These are phyloP conservation scores for Mycena sp. DNA, from an alignment of 1,284 basidiomycete species.

Conservation along the genomic window DNA sequence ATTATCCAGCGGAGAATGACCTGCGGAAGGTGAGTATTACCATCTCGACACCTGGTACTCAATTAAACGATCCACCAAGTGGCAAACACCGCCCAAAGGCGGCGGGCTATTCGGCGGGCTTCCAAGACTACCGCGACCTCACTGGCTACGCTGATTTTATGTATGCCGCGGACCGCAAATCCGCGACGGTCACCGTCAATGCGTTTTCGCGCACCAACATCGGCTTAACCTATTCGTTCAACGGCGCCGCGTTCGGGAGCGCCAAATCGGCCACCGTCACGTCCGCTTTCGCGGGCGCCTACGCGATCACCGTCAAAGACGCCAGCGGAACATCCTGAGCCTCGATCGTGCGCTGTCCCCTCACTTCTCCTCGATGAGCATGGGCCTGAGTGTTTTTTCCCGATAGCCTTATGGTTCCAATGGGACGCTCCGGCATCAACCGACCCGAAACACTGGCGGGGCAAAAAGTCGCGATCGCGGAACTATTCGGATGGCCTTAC, in stretches of 20 bases:
- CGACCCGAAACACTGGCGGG: conserved; percentile 2
- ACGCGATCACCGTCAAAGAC: background rate
- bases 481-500: conserved; percentile 14
- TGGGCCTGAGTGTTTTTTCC: background rate
- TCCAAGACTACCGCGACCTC: conserved; percentile 15
- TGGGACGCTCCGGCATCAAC: conserved; percentile 10
- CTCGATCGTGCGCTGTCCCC: conserved; percentile 6
- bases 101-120: background rate
- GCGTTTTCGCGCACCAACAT: conserved; percentile 13
- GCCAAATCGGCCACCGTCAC: background rate
- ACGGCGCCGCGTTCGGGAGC: conserved; percentile 7
- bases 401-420: conserved; percentile 14
- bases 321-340: background rate
- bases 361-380: too few relatives aligned
- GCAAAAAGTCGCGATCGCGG: conserved; percentile 16
- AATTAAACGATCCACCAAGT: background rate
- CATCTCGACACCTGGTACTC: background rate
- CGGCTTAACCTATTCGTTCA: conserved; percentile 9
- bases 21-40: conserved; percentile 5
- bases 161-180: conserved; percentile 14
- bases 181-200: conserved; percentile 3
- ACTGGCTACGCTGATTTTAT: conserved; percentile 12
- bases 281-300: background rate
- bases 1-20: conserved; percentile 16
- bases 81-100: conserved; percentile 10